A percentile compares a stretch with the other conserved stretches of the same genome.
These are phyloP conservation scores for Aspergillus phoenicis DNA, from an alignment of 2,329 filamentous ascomycete genomes.

Conservation along the genomic window DNA sequence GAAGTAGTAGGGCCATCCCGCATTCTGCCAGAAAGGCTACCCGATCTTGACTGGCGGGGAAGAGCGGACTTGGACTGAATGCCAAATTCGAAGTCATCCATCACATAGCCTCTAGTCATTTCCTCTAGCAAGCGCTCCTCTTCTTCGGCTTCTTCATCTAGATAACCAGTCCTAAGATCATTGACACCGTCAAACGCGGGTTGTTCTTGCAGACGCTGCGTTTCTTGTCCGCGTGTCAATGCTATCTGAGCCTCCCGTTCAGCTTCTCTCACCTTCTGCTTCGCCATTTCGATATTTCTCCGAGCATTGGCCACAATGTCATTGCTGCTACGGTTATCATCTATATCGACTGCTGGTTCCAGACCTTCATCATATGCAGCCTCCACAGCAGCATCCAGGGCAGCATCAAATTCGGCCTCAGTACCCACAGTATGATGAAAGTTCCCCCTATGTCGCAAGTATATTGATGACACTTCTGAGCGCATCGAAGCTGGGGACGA, in stretches of 20 bases:
- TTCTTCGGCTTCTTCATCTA: slow-evolving; percentile 69
- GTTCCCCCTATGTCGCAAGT: slow-evolving; percentile 69
- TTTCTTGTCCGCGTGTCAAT: slow-evolving; percentile 63
- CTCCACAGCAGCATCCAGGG: slow-evolving; percentile 91
- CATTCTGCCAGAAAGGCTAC: slow-evolving; percentile 72
- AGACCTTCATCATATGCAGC: slow-evolving; percentile 92
- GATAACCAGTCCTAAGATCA: slow-evolving; percentile 47
- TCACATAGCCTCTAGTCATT: slow-evolving; percentile 79
- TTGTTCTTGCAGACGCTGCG: slow-evolving; percentile 47
- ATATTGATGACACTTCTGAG: slow-evolving; percentile 73
- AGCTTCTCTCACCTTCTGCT: slow-evolving; percentile 72
- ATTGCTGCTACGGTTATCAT: slow-evolving; percentile 32
- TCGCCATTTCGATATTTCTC: slow-evolving; percentile 72
- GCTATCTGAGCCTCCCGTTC: slow-evolving; percentile 69
- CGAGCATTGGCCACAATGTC: slow-evolving; percentile 54
- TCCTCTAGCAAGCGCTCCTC: slow-evolving; percentile 79
- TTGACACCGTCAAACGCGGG: slow-evolving; percentile 23
- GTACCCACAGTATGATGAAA: slow-evolving; percentile 70
- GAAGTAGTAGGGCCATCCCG: slow-evolving; percentile 80
- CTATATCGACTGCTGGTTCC: slow-evolving; percentile 61
- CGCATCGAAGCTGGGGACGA: slow-evolving; percentile 79
- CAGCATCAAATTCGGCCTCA: slow-evolving; percentile 90
- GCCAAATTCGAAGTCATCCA: slow-evolving; percentile 80
- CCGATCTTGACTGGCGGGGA: slow-evolving; percentile 80
- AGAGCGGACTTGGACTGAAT: slow-evolving; percentile 67